These are phyloP conservation scores for Spathaspora girioi DNA, from an alignment of 805 yeast genomes.

Conservation along the genomic window DNA sequence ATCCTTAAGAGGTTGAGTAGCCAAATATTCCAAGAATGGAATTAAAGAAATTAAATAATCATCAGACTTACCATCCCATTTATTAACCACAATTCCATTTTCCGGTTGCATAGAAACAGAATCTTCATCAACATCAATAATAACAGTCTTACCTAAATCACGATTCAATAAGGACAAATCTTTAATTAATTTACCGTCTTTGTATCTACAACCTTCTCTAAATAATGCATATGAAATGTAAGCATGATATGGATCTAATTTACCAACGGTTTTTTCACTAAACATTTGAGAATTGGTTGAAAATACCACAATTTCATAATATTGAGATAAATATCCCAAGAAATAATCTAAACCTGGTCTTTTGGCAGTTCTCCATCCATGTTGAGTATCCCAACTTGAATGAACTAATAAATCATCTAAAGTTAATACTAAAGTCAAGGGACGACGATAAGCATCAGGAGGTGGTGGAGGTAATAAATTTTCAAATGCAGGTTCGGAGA, in stretches of 20 bases:
- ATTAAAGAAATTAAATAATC: conserved; percentile 77
- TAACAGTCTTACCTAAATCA: conserved; percentile 76
- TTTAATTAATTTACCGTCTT: conserved; percentile 85
- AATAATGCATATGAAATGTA: conserved; percentile 81
- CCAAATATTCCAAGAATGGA: conserved; percentile 92
- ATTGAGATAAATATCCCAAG: conserved; percentile 88
- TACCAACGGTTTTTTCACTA: conserved; percentile 78
- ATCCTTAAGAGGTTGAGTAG: conserved; percentile 81
- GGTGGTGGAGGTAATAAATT: conserved; percentile 93
- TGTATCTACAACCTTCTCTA: conserved; percentile 87
- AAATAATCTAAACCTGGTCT: conserved; percentile 98
- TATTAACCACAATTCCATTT: conserved; percentile 79
- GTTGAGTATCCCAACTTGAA: conserved; percentile 84
- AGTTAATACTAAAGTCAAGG: conserved; percentile 82
- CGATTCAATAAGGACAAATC: conserved; percentile 89
- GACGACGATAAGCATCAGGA: conserved; percentile 86
- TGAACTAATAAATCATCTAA: conserved; percentile 90
- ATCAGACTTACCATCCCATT: conserved; percentile 86
- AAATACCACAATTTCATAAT: conserved; percentile 92
- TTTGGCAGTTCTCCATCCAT: conserved; percentile 98
- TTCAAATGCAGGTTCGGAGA: conserved; percentile 91
- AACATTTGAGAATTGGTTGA: conserved; percentile 81
- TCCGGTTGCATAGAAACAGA: conserved; percentile 83
- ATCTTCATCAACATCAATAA: conserved; percentile 74
- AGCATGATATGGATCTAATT: conserved; percentile 91